A percentile compares a stretch with the other conserved stretches of the same genome.
Conservation (phyloP, 2,329 filamentous ascomycete genomes). For the Fusarium globosum region DNA sequence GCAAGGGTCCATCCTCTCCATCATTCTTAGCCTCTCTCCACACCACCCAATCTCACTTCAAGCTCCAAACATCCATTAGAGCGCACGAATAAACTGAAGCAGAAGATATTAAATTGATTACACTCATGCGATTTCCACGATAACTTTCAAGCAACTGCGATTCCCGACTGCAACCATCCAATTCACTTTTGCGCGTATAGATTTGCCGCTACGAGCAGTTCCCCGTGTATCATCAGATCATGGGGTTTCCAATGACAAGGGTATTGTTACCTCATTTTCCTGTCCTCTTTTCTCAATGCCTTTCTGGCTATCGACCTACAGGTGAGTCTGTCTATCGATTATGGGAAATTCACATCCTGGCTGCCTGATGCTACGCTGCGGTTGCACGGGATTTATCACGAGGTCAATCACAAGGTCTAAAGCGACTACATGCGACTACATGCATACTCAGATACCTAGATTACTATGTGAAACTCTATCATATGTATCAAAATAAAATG, state of each 20-base stretch:
- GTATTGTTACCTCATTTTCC: neutral
- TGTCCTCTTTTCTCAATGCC: neutral
- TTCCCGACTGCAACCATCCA: neutral
- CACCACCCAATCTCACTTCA: slow-evolving; percentile 28
- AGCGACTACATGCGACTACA: slow-evolving; percentile 8
- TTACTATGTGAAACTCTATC: neutral
- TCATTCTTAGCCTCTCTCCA: slow-evolving; percentile 31
- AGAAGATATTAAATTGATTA: neutral
- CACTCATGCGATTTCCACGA: slow-evolving; percentile 2
- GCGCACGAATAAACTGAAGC: slow-evolving; percentile 12
- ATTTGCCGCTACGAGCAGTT: neutral
- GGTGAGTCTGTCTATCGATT: neutral
- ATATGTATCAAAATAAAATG: neutral
- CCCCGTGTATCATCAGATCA: slow-evolving; percentile 23
- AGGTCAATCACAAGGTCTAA: slow-evolving; percentile 11
- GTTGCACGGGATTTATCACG: slow-evolving; percentile 10
- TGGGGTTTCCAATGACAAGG: neutral
- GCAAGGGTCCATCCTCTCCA: slow-evolving; percentile 35
- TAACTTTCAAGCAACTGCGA: neutral
- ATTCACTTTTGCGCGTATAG: neutral
- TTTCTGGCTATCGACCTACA: neutral
- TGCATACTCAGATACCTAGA: neutral
- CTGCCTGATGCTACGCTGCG: neutral
- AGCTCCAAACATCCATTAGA: neutral
- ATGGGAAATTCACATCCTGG: neutral